A percentile compares a stretch with the other conserved stretches of the same genome.
phyloP scores from a whole-genome alignment of 495 filamentous ascomycete genomes.

The Staphylotrichum longicolle region DNA sequence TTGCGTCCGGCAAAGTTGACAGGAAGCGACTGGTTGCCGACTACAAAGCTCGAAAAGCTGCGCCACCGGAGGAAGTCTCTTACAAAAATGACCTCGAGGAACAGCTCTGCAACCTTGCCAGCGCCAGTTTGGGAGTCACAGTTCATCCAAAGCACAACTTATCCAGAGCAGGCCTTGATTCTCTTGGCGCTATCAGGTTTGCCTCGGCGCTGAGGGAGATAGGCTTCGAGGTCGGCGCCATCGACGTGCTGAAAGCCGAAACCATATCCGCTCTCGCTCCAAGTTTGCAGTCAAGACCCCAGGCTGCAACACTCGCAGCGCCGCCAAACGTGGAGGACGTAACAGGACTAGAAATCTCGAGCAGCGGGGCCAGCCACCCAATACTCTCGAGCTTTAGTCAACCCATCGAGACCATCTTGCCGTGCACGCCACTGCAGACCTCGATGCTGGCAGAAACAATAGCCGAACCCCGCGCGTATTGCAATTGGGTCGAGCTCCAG shows the following conservation, averaged over 20 bases:
- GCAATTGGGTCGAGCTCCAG: conserved; percentile 68
- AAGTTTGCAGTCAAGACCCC: not conserved
- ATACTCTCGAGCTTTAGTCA: conserved; percentile 20
- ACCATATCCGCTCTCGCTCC: conserved; percentile 32
- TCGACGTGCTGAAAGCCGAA: conserved; percentile 56
- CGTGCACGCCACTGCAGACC: conserved; percentile 66
- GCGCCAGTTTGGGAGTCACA: conserved; percentile 44
- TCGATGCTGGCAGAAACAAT: conserved; percentile 75
- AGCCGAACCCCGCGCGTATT: conserved; percentile 57
- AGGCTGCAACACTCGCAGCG: not conserved
- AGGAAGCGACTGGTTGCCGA: conserved; percentile 59
- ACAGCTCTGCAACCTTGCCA: conserved; percentile 48
- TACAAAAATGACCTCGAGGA: conserved; percentile 43
- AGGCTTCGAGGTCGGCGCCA: conserved; percentile 52
- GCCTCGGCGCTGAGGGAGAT: conserved; percentile 54
- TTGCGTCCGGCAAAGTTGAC: conserved; percentile 79
- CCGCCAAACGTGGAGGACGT: no score
- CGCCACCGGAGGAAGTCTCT: not conserved
- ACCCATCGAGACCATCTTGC: conserved; percentile 52
- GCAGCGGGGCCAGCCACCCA: not conserved
- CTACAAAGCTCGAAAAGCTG: conserved; percentile 40
- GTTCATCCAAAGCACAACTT: conserved; percentile 47
- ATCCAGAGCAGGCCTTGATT: conserved; percentile 63
- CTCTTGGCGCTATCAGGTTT: conserved; percentile 65
- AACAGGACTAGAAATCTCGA: not conserved